These are phyloP conservation scores for Geotrichum reessii DNA, from an alignment of 1,139 yeast species.

Conservation along the genomic window DNA sequence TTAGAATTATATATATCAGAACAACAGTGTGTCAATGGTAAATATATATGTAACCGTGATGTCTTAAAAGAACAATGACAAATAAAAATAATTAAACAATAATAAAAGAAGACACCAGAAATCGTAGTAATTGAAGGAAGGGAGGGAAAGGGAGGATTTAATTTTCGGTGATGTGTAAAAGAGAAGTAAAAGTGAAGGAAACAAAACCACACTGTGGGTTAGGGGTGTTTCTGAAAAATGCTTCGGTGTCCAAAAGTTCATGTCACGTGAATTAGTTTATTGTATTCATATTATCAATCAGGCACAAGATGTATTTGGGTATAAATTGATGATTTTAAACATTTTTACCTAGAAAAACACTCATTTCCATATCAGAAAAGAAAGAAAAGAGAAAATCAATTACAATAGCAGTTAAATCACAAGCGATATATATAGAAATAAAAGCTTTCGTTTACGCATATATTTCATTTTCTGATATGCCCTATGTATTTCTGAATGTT, in stretches of 20 bases:
- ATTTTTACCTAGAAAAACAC: too few species aligned
- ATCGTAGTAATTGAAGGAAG: neutral
- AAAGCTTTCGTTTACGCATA: too few species aligned
- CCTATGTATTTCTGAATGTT: too few species aligned
- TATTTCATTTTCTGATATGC: too few species aligned
- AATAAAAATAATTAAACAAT: too few species aligned
- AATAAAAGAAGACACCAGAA: neutral
- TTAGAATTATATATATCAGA: neutral
- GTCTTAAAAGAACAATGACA: neutral
- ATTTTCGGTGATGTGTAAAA: conserved; percentile 4
- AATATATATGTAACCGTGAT: neutral
- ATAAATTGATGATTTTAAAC: too few species aligned
- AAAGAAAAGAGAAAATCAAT: too few species aligned
- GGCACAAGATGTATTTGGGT: neutral
- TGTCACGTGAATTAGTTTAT: neutral
- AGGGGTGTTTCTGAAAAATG: neutral
- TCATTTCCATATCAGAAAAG: too few species aligned
- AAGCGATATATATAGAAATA: too few species aligned
- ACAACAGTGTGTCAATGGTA: neutral
- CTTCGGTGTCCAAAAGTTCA: conserved; percentile 4
- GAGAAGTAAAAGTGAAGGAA: conserved; percentile 4
- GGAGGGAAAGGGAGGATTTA: neutral
- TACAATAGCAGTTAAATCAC: too few species aligned
- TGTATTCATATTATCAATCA: too few species aligned
- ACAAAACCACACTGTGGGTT: neutral